Base-by-base conservation (phyloP, 768 basidiomycete genomes). In the Leucocoprinus leucothites region DNA sequence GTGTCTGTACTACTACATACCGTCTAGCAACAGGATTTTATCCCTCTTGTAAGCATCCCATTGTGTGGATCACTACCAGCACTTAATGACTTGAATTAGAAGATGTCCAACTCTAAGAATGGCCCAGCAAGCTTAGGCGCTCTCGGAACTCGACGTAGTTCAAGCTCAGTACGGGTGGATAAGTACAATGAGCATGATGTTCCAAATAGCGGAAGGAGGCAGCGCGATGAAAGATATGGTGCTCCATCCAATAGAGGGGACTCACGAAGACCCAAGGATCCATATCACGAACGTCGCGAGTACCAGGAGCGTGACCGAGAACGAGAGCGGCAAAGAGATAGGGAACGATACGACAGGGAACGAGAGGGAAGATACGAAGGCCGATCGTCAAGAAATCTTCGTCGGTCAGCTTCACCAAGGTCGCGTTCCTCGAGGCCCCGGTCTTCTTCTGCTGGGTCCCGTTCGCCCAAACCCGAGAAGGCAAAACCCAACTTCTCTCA, bases 401-500 rank as follows among this genome's bases (percentile, higher is more conserved):
- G 74, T 49, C 84, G 87, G 28, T 89, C 88, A 34, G 83, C 81
- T 2, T 89, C 87, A 6, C 86, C 84, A n/a, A 73, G 66, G 9
- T 75, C 78, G 22, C 74, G 72, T 11, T 67, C 69, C 6, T 73
- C 74, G 36, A 70, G 67, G 25, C 69, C 81, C 1, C 73, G 70
- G 36, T 80, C 82, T 3, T 71, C 69, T 36, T 76, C 75, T n/a
- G n/a, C n/a, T 9, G 75, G 73, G 34, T 67, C 48, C 38, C 48
- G 19, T 42, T 56, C 54, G 26, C 54, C 54, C 8, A 56, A 44
- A 11, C 47, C 51, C 31, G 70, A 69, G 63, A 89, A 89, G 64
- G 73, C 82, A 4, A 94, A 96, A 72, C 95, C 97, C 9, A 95
- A 97, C 66, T 98, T 96, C 67, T 81, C 74, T 14, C 80, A 82